Conservation (phyloP, 2,329 filamentous ascomycete genomes). For the Leptosphaerulina australis region DNA sequence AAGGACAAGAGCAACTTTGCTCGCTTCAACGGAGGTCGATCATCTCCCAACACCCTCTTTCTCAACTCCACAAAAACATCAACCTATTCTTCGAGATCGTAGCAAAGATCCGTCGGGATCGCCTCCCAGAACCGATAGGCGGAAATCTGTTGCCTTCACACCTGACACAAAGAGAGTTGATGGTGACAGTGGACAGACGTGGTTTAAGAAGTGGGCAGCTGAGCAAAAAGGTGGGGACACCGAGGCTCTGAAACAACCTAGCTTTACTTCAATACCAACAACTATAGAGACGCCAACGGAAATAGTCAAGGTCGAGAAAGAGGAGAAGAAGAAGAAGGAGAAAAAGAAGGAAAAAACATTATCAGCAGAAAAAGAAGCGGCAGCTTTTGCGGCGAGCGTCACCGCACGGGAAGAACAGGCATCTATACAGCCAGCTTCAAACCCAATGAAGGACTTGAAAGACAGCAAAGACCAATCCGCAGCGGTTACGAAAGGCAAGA, state of each 20-base stretch:
- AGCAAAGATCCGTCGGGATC: constrained; percentile 31
- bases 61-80: constrained; percentile 28
- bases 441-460: constrained; percentile 1
- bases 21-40: constrained; percentile 41
- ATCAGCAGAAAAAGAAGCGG: constrained; percentile 20
- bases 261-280: constrained; percentile 33
- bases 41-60: constrained; percentile 16
- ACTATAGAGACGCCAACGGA: constrained; percentile 26
- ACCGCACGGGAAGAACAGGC: constrained; percentile 9
- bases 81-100: constrained; percentile 17
- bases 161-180: constrained; percentile 66
- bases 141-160: constrained; percentile 69
- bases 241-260: constrained; percentile 31
- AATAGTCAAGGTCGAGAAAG: constrained; percentile 26
- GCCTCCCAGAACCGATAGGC: constrained; percentile 38
- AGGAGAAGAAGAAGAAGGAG: constrained; percentile 21
- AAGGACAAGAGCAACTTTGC: constrained; percentile 29
- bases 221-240: constrained; percentile 41
- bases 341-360: constrained; percentile 22
- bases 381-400: constrained; percentile 13
- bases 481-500: constrained; percentile 30
- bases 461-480: constrained; percentile 4
- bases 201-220: constrained; percentile 58
- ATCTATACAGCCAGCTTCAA: not conserved
- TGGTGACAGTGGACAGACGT: constrained; percentile 59